Conservation (phyloP, 768 basidiomycete species). For the Serendipita sp. region DNA sequence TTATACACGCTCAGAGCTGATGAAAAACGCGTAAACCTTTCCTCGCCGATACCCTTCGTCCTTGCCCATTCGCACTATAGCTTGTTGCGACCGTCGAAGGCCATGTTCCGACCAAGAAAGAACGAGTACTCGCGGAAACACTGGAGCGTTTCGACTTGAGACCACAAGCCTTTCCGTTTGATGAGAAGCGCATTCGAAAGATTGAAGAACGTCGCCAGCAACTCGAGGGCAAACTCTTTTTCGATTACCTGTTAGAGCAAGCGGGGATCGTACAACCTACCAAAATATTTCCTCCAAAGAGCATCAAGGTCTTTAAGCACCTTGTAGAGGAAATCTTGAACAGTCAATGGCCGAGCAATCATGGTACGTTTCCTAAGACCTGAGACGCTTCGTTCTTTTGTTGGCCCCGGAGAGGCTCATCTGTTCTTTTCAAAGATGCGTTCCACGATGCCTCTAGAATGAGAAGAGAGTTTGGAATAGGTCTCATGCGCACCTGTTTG, state of each 20-base stretch:
- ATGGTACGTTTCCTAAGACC: too few relatives aligned
- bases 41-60: background rate
- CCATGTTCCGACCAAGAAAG: too few relatives aligned
- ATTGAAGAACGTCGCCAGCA: background rate
- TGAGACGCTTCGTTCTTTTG: too few relatives aligned
- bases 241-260: background rate
- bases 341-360: background rate
- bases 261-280: background rate
- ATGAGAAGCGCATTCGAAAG: background rate
- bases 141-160: background rate
- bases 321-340: background rate
- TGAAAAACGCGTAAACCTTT: background rate
- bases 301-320: background rate
- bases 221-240: background rate
- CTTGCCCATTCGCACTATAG: background rate
- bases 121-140: background rate
- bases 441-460: too few relatives aligned
- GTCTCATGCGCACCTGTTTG: background rate
- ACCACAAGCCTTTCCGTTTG: background rate
- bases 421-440: too few relatives aligned
- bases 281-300: background rate
- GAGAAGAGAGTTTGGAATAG: background rate
- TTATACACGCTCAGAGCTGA: too few relatives aligned
- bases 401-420: too few relatives aligned
- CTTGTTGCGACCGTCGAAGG: background rate